Conservation (phyloP, 176 grass and related monocot genomes). For the Carex myosuroides region DNA sequence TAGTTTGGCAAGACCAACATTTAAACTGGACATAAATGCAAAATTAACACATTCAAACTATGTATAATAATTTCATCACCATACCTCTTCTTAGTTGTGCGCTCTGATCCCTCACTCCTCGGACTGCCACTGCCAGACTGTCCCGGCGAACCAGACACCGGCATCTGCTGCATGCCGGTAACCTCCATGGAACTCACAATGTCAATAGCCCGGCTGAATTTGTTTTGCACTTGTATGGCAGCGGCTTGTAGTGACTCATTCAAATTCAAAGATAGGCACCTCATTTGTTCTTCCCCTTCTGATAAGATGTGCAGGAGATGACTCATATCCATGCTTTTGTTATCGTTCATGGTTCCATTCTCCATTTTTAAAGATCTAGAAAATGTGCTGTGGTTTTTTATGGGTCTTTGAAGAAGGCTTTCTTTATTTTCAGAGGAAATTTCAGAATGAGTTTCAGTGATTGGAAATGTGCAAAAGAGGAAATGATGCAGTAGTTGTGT, state of each 20-base stretch:
- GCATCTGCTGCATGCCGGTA: background rate
- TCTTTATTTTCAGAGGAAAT: background rate
- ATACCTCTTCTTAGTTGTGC: slow-evolving; percentile 17
- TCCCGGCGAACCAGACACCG: slow-evolving; percentile 39
- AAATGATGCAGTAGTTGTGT: background rate
- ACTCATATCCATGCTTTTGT: slow-evolving; percentile 15
- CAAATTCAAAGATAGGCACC: slow-evolving; percentile 22
- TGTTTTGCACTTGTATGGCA: slow-evolving; percentile 15
- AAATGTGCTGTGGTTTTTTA: background rate
- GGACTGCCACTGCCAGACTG: slow-evolving; percentile 48
- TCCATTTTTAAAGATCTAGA: slow-evolving; percentile 1
- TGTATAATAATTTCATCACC: background rate
- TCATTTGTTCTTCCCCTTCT: slow-evolving; percentile 47
- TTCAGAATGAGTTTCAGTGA: background rate
- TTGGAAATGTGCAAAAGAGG: background rate
- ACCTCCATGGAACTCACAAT: slow-evolving; percentile 42
- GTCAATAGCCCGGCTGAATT: slow-evolving; percentile 29
- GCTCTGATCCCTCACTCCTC: slow-evolving; percentile 19
- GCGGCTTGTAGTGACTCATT: slow-evolving; percentile 5
- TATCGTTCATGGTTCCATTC: background rate
- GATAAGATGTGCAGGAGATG: slow-evolving; percentile 37
- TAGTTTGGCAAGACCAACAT: background rate
- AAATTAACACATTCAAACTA: background rate
- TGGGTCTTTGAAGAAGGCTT: background rate
- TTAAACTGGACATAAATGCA: background rate